These are phyloP conservation scores for Boletus subparvulus DNA, from an alignment of 768 basidiomycete genomes.

Conservation along the genomic window DNA sequence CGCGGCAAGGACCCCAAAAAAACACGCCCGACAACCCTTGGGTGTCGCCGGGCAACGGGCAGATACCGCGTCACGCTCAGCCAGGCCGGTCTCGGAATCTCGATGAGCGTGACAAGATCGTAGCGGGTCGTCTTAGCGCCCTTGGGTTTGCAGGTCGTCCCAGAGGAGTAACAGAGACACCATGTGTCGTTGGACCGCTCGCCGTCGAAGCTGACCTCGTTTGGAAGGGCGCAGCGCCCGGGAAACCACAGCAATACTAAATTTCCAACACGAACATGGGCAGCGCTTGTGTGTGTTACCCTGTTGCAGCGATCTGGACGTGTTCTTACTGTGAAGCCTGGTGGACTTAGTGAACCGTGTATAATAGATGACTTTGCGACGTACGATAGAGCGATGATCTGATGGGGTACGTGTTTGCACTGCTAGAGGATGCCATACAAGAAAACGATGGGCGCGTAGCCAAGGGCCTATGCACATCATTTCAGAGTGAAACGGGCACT, in stretches of 20 bases:
- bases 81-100: constrained; percentile 48
- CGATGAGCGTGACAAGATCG: constrained; percentile 62
- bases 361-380: background rate
- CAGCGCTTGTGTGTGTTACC: too few relatives aligned
- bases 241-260: constrained; percentile 34
- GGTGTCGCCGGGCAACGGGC: constrained; percentile 16
- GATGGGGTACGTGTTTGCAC: background rate
- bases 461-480: too few relatives aligned
- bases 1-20: constrained; percentile 66
- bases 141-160: constrained; percentile 80
- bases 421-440: too few relatives aligned
- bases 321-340: background rate
- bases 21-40: constrained; percentile 41
- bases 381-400: too few relatives aligned
- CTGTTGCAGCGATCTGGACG: too few relatives aligned
- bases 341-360: background rate
- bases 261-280: too few relatives aligned
- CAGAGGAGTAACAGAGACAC: constrained; percentile 63
- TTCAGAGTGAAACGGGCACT: too few relatives aligned
- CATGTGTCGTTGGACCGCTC: constrained; percentile 54
- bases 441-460: too few relatives aligned
- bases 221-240: constrained; percentile 43
- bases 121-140: constrained; percentile 67
- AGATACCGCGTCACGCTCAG: constrained; percentile 36
- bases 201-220: constrained; percentile 58